Base-by-base conservation (phyloP, 371 early-diverging fungal genomes). In the Mortierella sp. region DNA sequence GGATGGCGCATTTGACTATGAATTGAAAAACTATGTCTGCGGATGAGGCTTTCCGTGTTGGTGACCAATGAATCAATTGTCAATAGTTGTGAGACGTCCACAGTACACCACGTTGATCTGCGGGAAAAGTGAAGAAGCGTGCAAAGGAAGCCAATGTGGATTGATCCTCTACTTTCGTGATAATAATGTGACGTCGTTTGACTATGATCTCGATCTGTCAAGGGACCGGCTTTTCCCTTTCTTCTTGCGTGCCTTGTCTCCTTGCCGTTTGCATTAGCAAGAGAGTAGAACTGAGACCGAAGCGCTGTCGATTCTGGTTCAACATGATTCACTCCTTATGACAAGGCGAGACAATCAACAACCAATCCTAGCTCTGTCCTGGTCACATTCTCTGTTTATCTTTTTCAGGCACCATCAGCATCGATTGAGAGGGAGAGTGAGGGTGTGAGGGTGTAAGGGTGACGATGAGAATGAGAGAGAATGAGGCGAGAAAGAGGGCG, bases 301-400 rank as follows among this genome's bases (percentile, higher is more conserved):
- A 55, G 22, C 34, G 37, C 2, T 34, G 19, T 0, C 2, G 39
- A 34, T 24, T 68, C 31, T 70, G 70, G 70, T 70, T 70, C 61
- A 43, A 29, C 52, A 52, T 24, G 70, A 70, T 58, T 70, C 70
- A 70, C 44, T 11, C 16, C 31, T 44, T 44, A 44, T 61, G 34
- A 19, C 34, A 34, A 13, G 61, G 61, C 61, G 61, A 31, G 9
- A 16, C 48, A n/a, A 45, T 5, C 6, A 22, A 19, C 31, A 34
- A 10, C 19, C n/a, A n/a, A n/a, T n/a, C n/a, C n/a, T n/a, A n/a
- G n/a, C n/a, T n/a, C n/a, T n/a, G n/a, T n/a, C n/a, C n/a, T n/a
- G n/a, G n/a, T n/a, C n/a, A n/a, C n/a, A n/a, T n/a, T n/a, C n/a
- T n/a, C n/a, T n/a, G n/a, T n/a, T n/a, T n/a, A n/a, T n/a, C n/a